Percentiles rank a stretch among this genome's conserved stretches.
Evolutionary conservation across 768 basidiomycete genomes (phyloP).

Genomic region (Suillus brevipes): DNA sequence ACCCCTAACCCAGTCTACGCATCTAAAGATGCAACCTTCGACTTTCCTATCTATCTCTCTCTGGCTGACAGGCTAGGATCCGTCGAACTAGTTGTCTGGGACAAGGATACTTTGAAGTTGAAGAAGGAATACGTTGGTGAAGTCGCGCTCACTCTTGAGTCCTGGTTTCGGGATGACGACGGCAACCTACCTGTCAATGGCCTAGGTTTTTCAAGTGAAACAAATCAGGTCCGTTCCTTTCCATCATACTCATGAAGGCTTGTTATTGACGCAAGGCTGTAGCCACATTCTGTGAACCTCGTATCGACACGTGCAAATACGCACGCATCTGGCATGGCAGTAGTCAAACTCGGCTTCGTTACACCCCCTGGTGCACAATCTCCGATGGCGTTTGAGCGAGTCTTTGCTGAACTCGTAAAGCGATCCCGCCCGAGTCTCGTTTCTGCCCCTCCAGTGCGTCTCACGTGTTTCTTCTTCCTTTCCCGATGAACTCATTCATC

Average conservation of each 20-base stretch:
- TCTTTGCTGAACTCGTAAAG: slow-evolving; percentile 64
- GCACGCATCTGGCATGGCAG: slow-evolving; percentile 51
- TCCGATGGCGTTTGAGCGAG: slow-evolving; percentile 54
- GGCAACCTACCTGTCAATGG: slow-evolving; percentile 22
- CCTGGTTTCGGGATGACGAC: slow-evolving; percentile 65
- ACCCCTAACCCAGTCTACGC: slow-evolving; percentile 67
- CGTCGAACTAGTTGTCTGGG: slow-evolving; percentile 90
- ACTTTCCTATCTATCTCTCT: slow-evolving; percentile 82
- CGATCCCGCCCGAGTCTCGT: slow-evolving; percentile 66
- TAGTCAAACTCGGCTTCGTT: slow-evolving; percentile 64
- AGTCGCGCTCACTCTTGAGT: slow-evolving; percentile 69
- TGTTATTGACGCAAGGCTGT: slow-evolving; percentile 4
- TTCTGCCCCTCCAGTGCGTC: slow-evolving; percentile 70
- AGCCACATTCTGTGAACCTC: slow-evolving; percentile 51
- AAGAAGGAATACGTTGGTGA: slow-evolving; percentile 96
- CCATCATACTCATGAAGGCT: slow-evolving; percentile 11
- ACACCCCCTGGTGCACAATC: slow-evolving; percentile 41
- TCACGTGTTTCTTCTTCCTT: slow-evolving; percentile 10
- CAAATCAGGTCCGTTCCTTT: slow-evolving; percentile 64
- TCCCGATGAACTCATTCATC: neutral
- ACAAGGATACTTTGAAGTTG: slow-evolving; percentile 72
- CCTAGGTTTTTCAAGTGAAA: slow-evolving; percentile 57
- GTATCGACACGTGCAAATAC: slow-evolving; percentile 49
- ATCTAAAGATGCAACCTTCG: slow-evolving; percentile 79
- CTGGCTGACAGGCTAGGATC: slow-evolving; percentile 70